Conservation (phyloP, 2,329 filamentous ascomycete species). For the Coleophoma crateriformis region DNA sequence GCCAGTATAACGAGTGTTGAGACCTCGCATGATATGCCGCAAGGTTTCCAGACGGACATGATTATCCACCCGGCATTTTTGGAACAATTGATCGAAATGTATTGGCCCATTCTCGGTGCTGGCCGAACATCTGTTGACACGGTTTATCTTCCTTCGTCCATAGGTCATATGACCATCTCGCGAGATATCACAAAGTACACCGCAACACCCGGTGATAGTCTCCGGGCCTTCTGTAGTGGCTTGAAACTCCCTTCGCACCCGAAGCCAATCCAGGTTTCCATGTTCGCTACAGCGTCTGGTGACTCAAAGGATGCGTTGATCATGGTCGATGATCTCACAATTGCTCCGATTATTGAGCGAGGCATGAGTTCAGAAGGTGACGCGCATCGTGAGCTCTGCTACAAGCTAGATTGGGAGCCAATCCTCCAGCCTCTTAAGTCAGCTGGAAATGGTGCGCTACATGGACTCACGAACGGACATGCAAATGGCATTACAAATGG, state of each 20-base stretch:
- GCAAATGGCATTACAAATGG: conserved; percentile 10
- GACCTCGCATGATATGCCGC: conserved; percentile 39
- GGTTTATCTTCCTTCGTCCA: conserved; percentile 38
- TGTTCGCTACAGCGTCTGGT: conserved; percentile 28
- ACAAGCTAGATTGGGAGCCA: conserved; percentile 40
- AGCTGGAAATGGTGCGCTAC: too few relatives aligned
- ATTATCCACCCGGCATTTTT: conserved; percentile 41
- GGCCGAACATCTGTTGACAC: conserved; percentile 26
- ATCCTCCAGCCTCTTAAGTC: conserved; percentile 10
- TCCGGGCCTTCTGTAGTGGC: conserved; percentile 34
- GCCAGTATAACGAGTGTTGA: conserved; percentile 34
- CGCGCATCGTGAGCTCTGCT: conserved; percentile 37
- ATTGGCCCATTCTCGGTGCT: conserved; percentile 32
- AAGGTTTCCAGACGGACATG: conserved; percentile 32
- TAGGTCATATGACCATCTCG: conserved; percentile 33
- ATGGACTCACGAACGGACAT: too few relatives aligned
- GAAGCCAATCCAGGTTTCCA: conserved; percentile 31
- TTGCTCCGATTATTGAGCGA: conserved; percentile 36
- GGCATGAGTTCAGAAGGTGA: conserved; percentile 22
- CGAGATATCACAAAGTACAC: conserved; percentile 26
- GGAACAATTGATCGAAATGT: conserved; percentile 39
- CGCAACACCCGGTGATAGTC: conserved; percentile 28
- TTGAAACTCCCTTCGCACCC: conserved; percentile 21
- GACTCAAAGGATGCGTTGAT: conserved; percentile 29
- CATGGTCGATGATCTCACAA: conserved; percentile 29